phyloP scores from a whole-genome alignment of 805 yeast species.

The Jamesozyma lodderae region DNA sequence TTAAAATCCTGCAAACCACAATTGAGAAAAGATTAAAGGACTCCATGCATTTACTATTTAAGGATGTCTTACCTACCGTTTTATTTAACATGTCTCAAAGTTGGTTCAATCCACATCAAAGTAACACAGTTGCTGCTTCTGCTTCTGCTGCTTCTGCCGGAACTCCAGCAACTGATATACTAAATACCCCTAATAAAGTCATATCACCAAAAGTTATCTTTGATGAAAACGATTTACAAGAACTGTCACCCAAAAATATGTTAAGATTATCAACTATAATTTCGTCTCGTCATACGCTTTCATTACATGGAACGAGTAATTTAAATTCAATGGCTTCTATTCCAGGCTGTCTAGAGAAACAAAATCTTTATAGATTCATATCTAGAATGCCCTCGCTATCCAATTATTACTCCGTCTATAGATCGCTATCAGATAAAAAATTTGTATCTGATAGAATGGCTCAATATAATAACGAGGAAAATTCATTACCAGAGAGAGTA shows the following conservation, averaged over 20 bases:
- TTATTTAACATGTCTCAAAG: constrained; percentile 29
- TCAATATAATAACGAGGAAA: constrained; percentile 7
- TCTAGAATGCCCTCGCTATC: constrained; percentile 28
- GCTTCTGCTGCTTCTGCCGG: constrained; percentile 3
- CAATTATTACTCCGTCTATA: constrained; percentile 14
- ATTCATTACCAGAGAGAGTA: constrained; percentile 20
- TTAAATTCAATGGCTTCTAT: constrained; percentile 34
- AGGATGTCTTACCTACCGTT: constrained; percentile 28
- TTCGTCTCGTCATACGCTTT: constrained; percentile 71
- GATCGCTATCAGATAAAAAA: neutral
- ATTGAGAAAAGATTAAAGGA: constrained; percentile 29
- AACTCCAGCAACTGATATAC: neutral
- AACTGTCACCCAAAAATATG: constrained; percentile 57
- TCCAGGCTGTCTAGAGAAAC: constrained; percentile 30
- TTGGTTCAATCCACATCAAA: constrained; percentile 14
- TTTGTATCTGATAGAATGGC: neutral
- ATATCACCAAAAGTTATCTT: constrained; percentile 12
- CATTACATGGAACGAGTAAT: constrained; percentile 46
- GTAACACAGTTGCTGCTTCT: neutral
- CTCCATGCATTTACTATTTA: constrained; percentile 28
- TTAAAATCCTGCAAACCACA: constrained; percentile 27
- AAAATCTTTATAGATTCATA: constrained; percentile 26
- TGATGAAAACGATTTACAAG: constrained; percentile 28
- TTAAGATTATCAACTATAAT: constrained; percentile 58
- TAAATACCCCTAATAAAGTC: neutral